Evolutionary conservation across 129 eudicot genomes (phyloP), one percentile per base, ranked within the genome.

Genomic region (Chrysanthemum makinoi): DNA sequence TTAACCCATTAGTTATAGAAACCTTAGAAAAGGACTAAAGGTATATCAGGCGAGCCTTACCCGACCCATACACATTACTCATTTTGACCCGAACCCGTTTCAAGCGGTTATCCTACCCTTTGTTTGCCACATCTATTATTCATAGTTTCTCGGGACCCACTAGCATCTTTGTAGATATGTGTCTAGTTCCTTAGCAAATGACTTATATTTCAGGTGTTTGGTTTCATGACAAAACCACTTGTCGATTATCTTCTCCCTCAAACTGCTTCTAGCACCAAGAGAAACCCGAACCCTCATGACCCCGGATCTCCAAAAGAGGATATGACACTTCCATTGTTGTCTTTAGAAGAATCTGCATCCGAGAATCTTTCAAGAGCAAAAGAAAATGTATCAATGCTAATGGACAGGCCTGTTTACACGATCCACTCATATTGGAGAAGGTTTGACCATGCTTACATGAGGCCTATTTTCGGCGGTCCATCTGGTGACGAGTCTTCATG

Each of bases 341-440:
- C 98, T 13, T 80, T 85, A 60, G 86, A 87, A 39, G 92, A 87
- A 80, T 89, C 96, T n/a, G 81, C 95, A 10, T 67, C 91, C 1
- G 82, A 86, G 19, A 89, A 89, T 79, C 54, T 89, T 5, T 52
- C 47, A 2, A 79, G 88, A 6, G 98, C 90, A 26, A 87, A 80
- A 64, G 98, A 93, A 60, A 81, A 84, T 75, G 68, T 93, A 67
- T 75, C 89, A 0, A 81, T 83, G 98, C 80, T 93, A 19, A 83
- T 93, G 54, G 95, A 87, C 49, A 82, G 96, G 33, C 98, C 98
- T 0, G 90, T 89, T 39, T 87, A 85, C 85, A 89, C 98, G 0
- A 85, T 93, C 44, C 98, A 93, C 74, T 79, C 87, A 44, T 89
- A 89, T 70, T 93, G 98, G 98, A 80, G 96, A 54, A 89, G 84